Evolutionary conservation across 2,329 filamentous ascomycete genomes (phyloP), one percentile per base, ranked within the genome.

Genomic region (Trichoderma sp.): DNA sequence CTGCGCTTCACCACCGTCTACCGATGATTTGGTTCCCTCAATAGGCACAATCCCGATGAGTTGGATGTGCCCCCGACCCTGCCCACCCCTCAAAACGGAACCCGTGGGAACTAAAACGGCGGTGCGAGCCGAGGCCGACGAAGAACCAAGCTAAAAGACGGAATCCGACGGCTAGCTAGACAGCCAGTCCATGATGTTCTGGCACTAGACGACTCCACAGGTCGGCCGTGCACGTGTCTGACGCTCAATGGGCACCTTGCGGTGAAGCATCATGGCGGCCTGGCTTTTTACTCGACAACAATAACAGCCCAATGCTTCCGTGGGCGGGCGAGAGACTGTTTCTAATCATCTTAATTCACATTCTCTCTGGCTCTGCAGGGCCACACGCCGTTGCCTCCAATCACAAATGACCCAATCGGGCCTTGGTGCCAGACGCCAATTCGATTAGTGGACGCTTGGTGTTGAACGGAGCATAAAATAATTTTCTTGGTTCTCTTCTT

Each of bases 71-170:
- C 69, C 72, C 73, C 70, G 70, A 71, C 69, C 71, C 69, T 69
- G 66, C 34, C 69, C 69, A 69, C 69, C 70, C 72, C 71, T 69
- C 70, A 50, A 42, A 60, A 63, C 34, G 57, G 64, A 58, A 68
- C 53, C 52, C 10, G 59, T 64, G 69, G 45, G 68, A 70, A 70
- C 74, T 73, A 73, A 74, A 74, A 73, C 75, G 74, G 75, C 77
- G 77, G 75, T 76, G 77, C 77, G 77, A 78, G 75, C 77, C 77
- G 77, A 77, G 72, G 74, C 74, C 75, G 77, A 75, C 74, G 72
- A 74, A 68, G 71, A 74, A 73, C 70, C 70, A 76, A 73, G 72
- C 75, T 76, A 76, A 75, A 72, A 72, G 29, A 54, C 72, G 69
- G 73, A 71, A 69, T 72, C 74, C 72, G 74, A 72, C 70, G 72